Conservation (phyloP, 1,284 basidiomycete genomes). For the Malassezia globosa region DNA sequence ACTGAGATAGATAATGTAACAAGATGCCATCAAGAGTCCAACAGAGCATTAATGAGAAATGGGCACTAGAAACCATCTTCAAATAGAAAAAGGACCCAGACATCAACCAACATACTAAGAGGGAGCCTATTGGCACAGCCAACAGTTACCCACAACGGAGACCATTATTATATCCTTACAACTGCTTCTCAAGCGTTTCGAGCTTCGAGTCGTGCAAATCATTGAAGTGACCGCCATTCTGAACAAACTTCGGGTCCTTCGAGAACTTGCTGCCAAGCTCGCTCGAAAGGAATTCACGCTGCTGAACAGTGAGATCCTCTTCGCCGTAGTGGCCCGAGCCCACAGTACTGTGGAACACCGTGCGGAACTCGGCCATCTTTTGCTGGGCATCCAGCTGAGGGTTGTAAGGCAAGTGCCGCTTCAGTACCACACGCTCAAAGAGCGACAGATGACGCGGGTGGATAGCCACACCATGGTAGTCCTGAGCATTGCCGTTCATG, state of each 20-base stretch:
- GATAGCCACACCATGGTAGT: conserved; percentile 54
- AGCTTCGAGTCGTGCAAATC: conserved; percentile 9
- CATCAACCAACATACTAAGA: no score
- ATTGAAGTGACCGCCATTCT: no score
- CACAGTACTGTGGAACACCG: conserved; percentile 44
- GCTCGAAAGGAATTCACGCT: conserved; percentile 29
- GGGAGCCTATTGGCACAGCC: no score
- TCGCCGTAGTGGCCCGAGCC: conserved; percentile 11
- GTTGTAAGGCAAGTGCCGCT: conserved; percentile 52
- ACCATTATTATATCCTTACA: conserved; percentile 7
- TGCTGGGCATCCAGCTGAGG: conserved; percentile 51
- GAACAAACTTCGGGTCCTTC: conserved; percentile 4
- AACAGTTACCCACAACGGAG: no score
- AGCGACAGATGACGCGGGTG: conserved; percentile 52
- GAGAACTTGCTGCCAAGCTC: conserved; percentile 25
- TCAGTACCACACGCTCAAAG: conserved; percentile 51
- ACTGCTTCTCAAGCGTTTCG: conserved; percentile 14
- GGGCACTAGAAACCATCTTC: no score
- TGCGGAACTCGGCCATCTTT: conserved; percentile 51
- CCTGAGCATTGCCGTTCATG: conserved; percentile 49
- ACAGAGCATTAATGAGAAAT: no score
- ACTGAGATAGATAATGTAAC: no score
- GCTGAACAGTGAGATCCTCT: conserved; percentile 27
- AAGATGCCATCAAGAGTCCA: no score
- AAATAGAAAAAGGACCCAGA: no score